Base-by-base conservation (phyloP, 2,329 filamentous ascomycete genomes). In the Talaromyces sp. region DNA sequence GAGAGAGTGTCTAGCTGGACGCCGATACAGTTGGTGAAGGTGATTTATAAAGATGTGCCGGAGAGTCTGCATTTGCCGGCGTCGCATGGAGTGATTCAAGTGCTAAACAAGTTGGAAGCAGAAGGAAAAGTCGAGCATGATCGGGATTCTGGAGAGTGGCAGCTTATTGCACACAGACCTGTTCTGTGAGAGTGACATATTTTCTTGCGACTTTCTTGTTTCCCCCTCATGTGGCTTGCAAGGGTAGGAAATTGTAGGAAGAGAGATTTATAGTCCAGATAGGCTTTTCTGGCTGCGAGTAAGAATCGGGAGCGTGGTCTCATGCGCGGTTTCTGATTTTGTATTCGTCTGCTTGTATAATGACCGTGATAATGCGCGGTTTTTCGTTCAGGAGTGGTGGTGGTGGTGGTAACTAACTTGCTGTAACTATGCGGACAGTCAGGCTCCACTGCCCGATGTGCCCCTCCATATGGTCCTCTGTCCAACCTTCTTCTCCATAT, bases 1-100 rank as follows among this genome's bases (percentile, higher is more conserved):
- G 40, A 34, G 38, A 70, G 71, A 15, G 76, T 79, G 65, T 75
- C 77, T 0, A 65, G 68, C 1, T 92, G 90, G 91, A 86, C 85
- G 6, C 84, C 88, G 8, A 89, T 92, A 85, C 91, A 94, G 66
- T 82, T 98, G 68, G 94, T 97, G n/a, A 91, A 90, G 77, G 81
- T 91, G 36, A 92, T 99, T 38, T 99, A 99, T 76, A 85, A 84
- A 62, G 88, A 92, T 71, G 89, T 96, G 25, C 89, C 91, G 0
- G 87, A 91, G 75, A 87, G 84, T 72, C 81, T 98, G 69, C 91
- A 93, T 77, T 74, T 84, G 11, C 89, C 93, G 8, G 95, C 95
- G 0, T 88, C 91, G 68, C 83, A 85, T 47, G 93, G 93, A 1
- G 82, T 97, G 6, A 67, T 89, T 68, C 91, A 94, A 79, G 90